Evolutionary conservation across 306 rosid genomes (phyloP).

Genomic region (Hippophae tibetana): DNA sequence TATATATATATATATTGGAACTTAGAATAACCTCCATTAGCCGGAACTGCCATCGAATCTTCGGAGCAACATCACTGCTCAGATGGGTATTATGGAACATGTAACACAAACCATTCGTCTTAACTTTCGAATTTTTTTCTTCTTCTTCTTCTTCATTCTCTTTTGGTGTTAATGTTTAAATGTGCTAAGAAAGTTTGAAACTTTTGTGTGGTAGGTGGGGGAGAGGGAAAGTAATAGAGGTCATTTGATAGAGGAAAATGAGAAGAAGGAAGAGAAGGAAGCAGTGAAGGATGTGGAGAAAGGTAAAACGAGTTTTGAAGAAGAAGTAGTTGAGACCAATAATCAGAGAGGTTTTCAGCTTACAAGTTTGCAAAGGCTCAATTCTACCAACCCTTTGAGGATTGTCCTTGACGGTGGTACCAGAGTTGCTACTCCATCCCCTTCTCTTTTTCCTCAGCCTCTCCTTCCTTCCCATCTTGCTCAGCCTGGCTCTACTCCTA

Average conservation of each 20-base stretch:
- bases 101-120: too few relatives aligned
- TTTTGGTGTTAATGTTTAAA: neutral
- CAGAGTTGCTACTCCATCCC: constrained; percentile 55
- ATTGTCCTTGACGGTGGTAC: constrained; percentile 47
- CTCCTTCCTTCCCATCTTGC: constrained; percentile 18
- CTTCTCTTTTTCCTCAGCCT: constrained; percentile 23
- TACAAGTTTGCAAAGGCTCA: constrained; percentile 53
- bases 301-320: constrained; percentile 38
- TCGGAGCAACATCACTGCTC: too few relatives aligned
- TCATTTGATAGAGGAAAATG: constrained; percentile 25
- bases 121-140: too few relatives aligned
- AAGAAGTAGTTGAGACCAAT: constrained; percentile 16
- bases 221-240: constrained; percentile 37
- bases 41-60: too few relatives aligned
- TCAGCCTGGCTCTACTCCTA: constrained; percentile 54
- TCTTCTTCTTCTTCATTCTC: too few relatives aligned
- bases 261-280: constrained; percentile 10
- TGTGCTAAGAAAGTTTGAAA: constrained; percentile 14
- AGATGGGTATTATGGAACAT: too few relatives aligned
- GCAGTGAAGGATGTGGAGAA: constrained; percentile 35
- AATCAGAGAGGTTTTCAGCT: constrained; percentile 36
- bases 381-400: constrained; percentile 84
- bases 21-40: too few relatives aligned
- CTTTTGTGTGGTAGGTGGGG: constrained; percentile 39
- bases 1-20: too few relatives aligned